Evolutionary conservation across 2,329 filamentous ascomycete species (phyloP), one percentile per base, ranked within the genome.

Genomic region (Hypoxylon rubiginosum): DNA sequence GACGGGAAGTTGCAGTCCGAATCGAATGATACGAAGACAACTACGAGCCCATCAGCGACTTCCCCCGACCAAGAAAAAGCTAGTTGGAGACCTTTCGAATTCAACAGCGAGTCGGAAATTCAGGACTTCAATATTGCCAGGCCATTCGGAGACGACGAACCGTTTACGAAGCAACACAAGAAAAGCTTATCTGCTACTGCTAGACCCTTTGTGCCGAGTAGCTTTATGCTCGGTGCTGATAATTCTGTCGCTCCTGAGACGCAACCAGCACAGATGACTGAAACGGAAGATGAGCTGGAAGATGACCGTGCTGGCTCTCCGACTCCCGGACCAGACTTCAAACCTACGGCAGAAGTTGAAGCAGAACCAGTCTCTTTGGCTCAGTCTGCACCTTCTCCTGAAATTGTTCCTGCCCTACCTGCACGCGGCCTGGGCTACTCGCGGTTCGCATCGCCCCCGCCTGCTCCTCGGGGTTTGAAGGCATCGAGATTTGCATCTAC

Each of bases 161-260:
- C 69, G 13, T 80, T 84, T 71, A 74, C 80, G 68, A 82, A 82
- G 58, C 76, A 81, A 57, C 80, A 86, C 74, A 83, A 83, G 70
- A 85, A 85, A 70, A 88, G 88, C 4, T 82, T 94, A 24, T 94
- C 92, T 36, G 90, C 91, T 3, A 85, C 88, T 15, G 91, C 92
- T 0, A 88, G 87, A 72, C 85, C 91, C 0, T 97, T 96, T 75
- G 85, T 83, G 4, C 85, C 86, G 13, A 80, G 71, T 0, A 54
- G 52, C 30, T 77, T 77, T 54, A 71, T 34, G 30, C 77, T 78
- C 62, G 76, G 82, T 17, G 75, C 81, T 17, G 79, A 74, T 32
- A 71, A 70, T 63, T 78, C 64, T 71, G 74, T 39, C 62, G 75
- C 70, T 28, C 67, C 69, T 56, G 71, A 73, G 53, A 63, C 65